Percentiles rank a stretch among this genome's conserved stretches.
Evolutionary conservation across 495 filamentous ascomycete species (phyloP).

Genomic region (Cenococcum geophilum): DNA sequence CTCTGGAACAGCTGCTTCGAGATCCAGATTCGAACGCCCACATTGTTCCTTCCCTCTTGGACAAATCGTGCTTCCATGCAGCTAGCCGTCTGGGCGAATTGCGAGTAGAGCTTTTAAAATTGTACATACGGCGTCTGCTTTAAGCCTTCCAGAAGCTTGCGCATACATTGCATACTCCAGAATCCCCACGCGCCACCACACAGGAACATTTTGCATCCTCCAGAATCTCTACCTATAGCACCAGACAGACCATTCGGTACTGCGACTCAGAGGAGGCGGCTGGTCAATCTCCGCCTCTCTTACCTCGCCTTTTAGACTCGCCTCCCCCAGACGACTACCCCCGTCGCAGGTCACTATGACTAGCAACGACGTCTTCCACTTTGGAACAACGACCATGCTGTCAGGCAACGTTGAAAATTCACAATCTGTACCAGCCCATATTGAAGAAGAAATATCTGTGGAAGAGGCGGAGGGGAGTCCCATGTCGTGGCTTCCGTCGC

Average conservation of each 20-base stretch:
- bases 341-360: neutral
- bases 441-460: neutral
- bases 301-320: no score
- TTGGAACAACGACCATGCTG: neutral
- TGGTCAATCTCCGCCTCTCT: neutral
- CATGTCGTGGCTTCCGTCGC: neutral
- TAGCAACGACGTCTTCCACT: slow-evolving; percentile 5
- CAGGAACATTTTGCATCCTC: neutral
- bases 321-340: neutral
- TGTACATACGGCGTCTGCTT: neutral
- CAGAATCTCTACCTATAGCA: neutral
- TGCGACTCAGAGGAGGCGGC: no score
- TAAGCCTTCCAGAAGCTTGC: slow-evolving; percentile 2
- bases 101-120: neutral
- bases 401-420: neutral
- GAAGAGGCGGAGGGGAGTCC: neutral
- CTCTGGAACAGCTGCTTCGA: no score
- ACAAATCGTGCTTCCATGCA: neutral
- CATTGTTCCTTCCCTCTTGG: neutral
- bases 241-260: no score
- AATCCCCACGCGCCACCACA: neutral
- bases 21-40: neutral
- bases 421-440: neutral
- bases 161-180: slow-evolving; percentile 1
- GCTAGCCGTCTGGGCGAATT: neutral